A percentile compares a stretch with the other conserved stretches of the same genome.
Evolutionary conservation across 108 stramenopile species (phyloP).

Genomic region (Nannochloropsis granulata): DNA sequence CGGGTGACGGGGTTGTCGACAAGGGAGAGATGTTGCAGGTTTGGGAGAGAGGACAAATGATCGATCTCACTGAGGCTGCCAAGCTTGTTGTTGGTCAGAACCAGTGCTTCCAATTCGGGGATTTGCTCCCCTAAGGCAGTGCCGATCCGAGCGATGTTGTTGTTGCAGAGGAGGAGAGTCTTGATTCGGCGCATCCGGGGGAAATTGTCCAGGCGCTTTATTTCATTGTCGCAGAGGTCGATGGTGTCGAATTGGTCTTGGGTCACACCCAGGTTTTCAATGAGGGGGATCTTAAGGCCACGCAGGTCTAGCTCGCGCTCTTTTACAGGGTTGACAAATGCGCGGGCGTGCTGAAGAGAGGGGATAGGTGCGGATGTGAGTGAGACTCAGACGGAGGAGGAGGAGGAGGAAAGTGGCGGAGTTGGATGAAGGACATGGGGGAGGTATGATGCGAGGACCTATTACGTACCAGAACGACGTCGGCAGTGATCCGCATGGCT

Average conservation of each 20-base stretch:
- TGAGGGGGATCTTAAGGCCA: constrained; percentile 31
- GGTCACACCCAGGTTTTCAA: constrained; percentile 32
- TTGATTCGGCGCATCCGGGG: constrained; percentile 27
- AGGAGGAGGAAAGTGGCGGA: background rate
- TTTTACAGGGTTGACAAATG: constrained; percentile 18
- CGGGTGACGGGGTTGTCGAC: constrained; percentile 31
- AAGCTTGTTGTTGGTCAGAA: constrained; percentile 39
- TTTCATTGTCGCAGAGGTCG: constrained; percentile 40
- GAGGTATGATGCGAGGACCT: background rate
- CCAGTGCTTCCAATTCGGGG: constrained; percentile 11
- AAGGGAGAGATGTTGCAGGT: constrained; percentile 26
- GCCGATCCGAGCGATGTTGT: constrained; percentile 23
- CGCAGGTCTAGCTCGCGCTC: constrained; percentile 33
- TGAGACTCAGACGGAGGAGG: background rate
- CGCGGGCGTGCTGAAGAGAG: constrained; percentile 6
- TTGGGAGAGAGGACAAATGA: constrained; percentile 5
- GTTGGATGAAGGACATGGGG: background rate
- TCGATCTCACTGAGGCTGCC: constrained; percentile 24
- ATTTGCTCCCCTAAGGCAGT: constrained; percentile 19
- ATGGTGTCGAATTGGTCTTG: constrained; percentile 40
- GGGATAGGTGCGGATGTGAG: background rate
- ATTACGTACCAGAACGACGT: constrained; percentile 22
- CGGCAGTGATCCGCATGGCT: constrained; percentile 29
- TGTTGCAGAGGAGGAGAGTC: constrained; percentile 35
- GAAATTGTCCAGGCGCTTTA: constrained; percentile 32